Evolutionary conservation across 805 yeast genomes (phyloP), one percentile per base, ranked within the genome.

Genomic region (Yamadazyma philogaea): DNA sequence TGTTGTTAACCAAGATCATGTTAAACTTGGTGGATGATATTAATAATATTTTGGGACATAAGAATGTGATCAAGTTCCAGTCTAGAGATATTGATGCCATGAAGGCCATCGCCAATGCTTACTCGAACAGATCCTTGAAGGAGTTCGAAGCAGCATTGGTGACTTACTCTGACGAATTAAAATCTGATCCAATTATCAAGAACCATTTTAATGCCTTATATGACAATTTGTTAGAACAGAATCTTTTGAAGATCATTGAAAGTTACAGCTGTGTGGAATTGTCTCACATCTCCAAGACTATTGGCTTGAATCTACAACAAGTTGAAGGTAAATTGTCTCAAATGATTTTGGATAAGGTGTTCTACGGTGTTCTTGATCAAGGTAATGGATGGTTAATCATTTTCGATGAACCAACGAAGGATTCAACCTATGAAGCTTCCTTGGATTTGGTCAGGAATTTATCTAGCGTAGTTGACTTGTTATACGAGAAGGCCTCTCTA

Each of bases 321-420:
- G 88, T 93, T 24, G 99, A 93, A 67, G 95, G 95, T 16, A 93
- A 93, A 63, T 74, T 93, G 50, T 82, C 95, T 37, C 97, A 91
- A 65, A 91, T 93, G 98, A 91, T 93, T 53, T 75, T 93, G 55
- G 99, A 93, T 65, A 84, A 87, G 57, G 86, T 89, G n/a, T 88
- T 93, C 55, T 85, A 82, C 59, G 99, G 99, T 37, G 98, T 93
- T 28, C 74, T 93, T 53, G 99, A 93, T 64, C 99, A 93, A 70
- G 98, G 98, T 36, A 90, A 90, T 61, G 99, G 99, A 7, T 93
- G 97, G 96, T 75, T 93, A 55, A 82, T 88, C 51, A 79, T 93
- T 45, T 93, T 87, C 58, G 95, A 88, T 45, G 86, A 89, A 60
- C 96, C 96, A 32, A 81, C 79, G 57, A 80, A 81, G 48, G 98